Percentiles rank a stretch among this genome's conserved stretches.
These are phyloP conservation scores for Cryptococcus depauperatus DNA, from an alignment of 1,284 basidiomycete genomes.

Conservation along the genomic window DNA sequence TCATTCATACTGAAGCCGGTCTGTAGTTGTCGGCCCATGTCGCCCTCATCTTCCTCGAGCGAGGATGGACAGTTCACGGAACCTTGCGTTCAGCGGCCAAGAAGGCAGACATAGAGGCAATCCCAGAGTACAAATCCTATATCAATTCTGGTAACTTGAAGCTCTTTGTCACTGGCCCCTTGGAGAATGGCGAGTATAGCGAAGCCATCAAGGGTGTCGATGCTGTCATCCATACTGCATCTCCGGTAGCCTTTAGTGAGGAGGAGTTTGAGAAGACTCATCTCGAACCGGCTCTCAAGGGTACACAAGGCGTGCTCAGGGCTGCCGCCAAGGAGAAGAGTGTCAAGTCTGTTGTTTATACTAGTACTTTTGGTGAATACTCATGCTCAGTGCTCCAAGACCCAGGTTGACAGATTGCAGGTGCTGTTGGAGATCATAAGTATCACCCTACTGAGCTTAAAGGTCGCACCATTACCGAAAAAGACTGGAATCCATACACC, in stretches of 20 bases:
- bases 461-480: slow-evolving; percentile 23
- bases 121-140: slow-evolving; percentile 29
- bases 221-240: slow-evolving; percentile 15
- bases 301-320: slow-evolving; percentile 44
- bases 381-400: background rate
- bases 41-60: slow-evolving; percentile 19
- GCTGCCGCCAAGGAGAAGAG: slow-evolving; percentile 26
- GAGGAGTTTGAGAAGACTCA: slow-evolving; percentile 29
- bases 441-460: slow-evolving; percentile 16
- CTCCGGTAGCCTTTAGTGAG: slow-evolving; percentile 20
- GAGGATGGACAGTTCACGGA: slow-evolving; percentile 32
- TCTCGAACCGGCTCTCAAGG: slow-evolving; percentile 46
- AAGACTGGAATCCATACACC: slow-evolving; percentile 37
- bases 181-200: slow-evolving; percentile 32
- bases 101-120: slow-evolving; percentile 19
- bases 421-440: slow-evolving; percentile 18
- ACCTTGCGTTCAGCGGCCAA: slow-evolving; percentile 40
- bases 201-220: slow-evolving; percentile 27
- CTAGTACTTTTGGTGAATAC: slow-evolving; percentile 17
- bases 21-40: slow-evolving; percentile 21
- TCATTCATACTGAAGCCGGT: background rate
- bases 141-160: slow-evolving; percentile 11
- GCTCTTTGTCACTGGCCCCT: slow-evolving; percentile 18
- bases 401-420: slow-evolving; percentile 3
- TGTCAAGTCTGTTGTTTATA: slow-evolving; percentile 17